These are phyloP conservation scores for Pistacia vera DNA, from an alignment of 345 rosid species.

Conservation along the genomic window DNA sequence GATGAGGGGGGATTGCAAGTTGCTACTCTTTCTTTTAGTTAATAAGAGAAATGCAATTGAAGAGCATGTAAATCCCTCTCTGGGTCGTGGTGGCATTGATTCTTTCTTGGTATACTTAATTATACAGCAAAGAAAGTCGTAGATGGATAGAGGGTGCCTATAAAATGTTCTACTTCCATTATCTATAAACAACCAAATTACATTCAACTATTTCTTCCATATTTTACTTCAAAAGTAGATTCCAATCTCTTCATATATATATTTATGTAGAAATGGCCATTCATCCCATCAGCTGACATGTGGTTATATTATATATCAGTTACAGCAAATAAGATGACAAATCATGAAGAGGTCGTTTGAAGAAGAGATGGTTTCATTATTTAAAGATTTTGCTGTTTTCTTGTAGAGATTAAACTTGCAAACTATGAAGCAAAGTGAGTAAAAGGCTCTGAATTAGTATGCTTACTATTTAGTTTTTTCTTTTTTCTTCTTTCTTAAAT, in stretches of 20 bases:
- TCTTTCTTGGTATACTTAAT: background rate
- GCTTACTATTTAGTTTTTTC: too few relatives aligned
- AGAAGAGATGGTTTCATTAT: too few relatives aligned
- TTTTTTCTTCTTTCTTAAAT: too few relatives aligned
- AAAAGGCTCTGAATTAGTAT: too few relatives aligned
- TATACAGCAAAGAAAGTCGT: background rate
- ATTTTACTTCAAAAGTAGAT: constrained; percentile 16
- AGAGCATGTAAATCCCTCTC: constrained; percentile 16
- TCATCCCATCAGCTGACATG: background rate
- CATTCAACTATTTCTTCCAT: background rate
- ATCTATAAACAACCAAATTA: background rate
- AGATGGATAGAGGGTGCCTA: background rate
- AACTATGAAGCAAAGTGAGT: too few relatives aligned
- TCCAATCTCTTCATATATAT: background rate
- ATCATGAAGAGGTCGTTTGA: too few relatives aligned
- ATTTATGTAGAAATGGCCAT: background rate
- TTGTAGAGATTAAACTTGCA: too few relatives aligned
- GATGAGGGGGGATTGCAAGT: too few relatives aligned
- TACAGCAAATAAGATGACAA: too few relatives aligned
- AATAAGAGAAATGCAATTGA: constrained; percentile 9
- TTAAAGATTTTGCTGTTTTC: too few relatives aligned
- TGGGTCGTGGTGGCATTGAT: background rate
- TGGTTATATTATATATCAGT: background rate
- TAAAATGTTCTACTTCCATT: background rate
- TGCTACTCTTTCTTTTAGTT: too few relatives aligned